Base-by-base conservation (phyloP, 768 basidiomycete species). In the Russula emetica region DNA sequence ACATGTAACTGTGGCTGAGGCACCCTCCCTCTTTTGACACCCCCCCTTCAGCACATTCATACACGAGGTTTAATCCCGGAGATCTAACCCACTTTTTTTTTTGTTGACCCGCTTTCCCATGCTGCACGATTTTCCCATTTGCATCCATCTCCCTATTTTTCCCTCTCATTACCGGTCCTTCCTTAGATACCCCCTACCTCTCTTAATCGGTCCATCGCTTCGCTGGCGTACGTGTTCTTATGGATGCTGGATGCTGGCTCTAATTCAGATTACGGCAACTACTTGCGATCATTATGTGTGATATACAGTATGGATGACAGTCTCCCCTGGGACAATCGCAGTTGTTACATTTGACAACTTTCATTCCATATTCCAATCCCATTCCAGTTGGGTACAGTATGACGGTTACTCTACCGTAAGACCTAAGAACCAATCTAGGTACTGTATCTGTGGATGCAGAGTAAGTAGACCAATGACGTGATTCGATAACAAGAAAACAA, bases 1-100 rank as follows among this genome's bases (percentile, higher is more conserved):
- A 90, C 88, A 53, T 92, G 90, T 76, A 85, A 84, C 71, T 92
- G 91, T 78, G 86, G 84, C 69, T 82, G 61, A 68, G 30, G 34
- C n/a, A 9, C 22, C 18, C 1, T 38, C 49, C 32, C 54, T 24
- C 54, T 18, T 26, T 54, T 16, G 40, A 10, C 36, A 47, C 36
- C 32, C 11, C 34, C 14, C 42, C 0, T 60, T 45, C 28, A 11
- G 36, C 36, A 13, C 13, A 45, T 50, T 60, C 58, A 50, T 60
- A 22, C 60, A 65, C 42, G 54, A 61, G 44, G 60, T 65, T 61
- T 45, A 45, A 45, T 65, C 54, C 64, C 55, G 50, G 60, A 32
- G 55, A 65, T 61, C 55, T 65, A 61, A 60, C 59, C 47, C 32
- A 52, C 49, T 18, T 40, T 50, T 54, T 34, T n/a, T 47, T 60